Evolutionary conservation across 768 basidiomycete genomes (phyloP), one percentile per base, ranked within the genome.

Genomic region (Mycena indigotica): DNA sequence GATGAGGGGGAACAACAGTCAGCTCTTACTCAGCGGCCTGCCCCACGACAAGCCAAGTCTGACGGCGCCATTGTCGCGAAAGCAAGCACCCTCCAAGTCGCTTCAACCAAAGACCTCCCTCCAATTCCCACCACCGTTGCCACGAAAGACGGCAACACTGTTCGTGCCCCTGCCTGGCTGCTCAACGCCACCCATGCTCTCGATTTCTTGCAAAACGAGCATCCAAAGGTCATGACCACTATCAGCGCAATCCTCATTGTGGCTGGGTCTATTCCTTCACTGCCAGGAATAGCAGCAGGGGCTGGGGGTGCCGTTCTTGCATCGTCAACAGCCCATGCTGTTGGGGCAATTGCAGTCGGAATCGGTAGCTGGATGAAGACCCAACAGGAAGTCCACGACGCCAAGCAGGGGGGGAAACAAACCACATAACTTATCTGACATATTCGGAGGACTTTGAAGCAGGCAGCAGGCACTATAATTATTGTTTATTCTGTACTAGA

Each of bases 171-270:
- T 0, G 73, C 83, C 0, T 92, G 89, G 89, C 79, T 92, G 17
- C 67, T 92, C 55, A 91, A 90, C 65, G 89, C 90, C 1, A 86
- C 86, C 63, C 84, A 78, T 48, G 89, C 90, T 10, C 79, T 92
- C 58, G 88, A 90, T 53, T 88, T 80, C 72, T 82, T 92, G 52
- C 83, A 84, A 10, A 80, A 77, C 58, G 90, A 91, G 63, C 89
- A 92, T 64, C 90, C 90, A 10, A 86, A 86, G 67, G 82, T 77
- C 4, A 85, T 90, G 87, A 85, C 82, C 59, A 81, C 88, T 29
- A 69, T 91, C 52, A 87, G 87, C 61, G 89, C 89, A 5, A 84
- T 92, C 52, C 81, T 92, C 57, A 88, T 92, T 67, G 89, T 89
- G 2, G 87, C 86, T 28, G 90, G 89, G 30, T 85, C 86, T 28